Base-by-base conservation (phyloP, 768 basidiomycete species). In the Lactarius quietus region DNA sequence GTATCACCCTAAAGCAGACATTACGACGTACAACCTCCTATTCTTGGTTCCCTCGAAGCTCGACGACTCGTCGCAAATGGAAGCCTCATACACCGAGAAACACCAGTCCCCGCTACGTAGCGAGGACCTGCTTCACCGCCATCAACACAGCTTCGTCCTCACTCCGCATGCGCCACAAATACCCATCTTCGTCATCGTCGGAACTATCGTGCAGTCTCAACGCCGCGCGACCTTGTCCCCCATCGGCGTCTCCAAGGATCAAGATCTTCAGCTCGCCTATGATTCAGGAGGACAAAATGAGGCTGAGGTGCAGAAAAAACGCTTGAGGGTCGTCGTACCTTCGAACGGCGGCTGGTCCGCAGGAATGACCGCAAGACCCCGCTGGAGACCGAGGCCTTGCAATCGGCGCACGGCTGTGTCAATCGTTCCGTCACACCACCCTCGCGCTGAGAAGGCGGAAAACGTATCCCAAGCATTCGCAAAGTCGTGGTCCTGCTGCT, bases 111-210 rank as follows among this genome's bases (percentile, higher is more conserved):
- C 3, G 68, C 41, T 68, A 71, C 23, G 72, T 71, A 6, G 70
- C 68, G 62, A 87, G 73, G 64, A 78, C 57, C 43, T 73, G 73
- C 74, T 83, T 84, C 61, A 89, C 78, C 26, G 75, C 68, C 29
- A 68, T 75, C 62, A 82, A 73, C 66, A 88, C 67, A 18, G 70
- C 74, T 18, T 69, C 71, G 59, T 86, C 81, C 14, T 75, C 78
- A 70, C 85, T 83, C 33, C 87, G 85, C 65, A 90, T 60, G 57
- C 85, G 82, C 89, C 90, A 92, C 54, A 92, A 72, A 71, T 88
- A 89, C 33, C 87, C 82, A 36, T 86, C 86, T 45, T 89, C 90
- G 6, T 88, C 86, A 12, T 39, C 12, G 28, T 70, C 70, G 4
- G 39, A 70, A 23, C 82, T 81, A 67, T 84, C 85, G 57, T 80